These are phyloP conservation scores for Collybiopsis confluens DNA, from an alignment of 768 basidiomycete species.

Conservation along the genomic window DNA sequence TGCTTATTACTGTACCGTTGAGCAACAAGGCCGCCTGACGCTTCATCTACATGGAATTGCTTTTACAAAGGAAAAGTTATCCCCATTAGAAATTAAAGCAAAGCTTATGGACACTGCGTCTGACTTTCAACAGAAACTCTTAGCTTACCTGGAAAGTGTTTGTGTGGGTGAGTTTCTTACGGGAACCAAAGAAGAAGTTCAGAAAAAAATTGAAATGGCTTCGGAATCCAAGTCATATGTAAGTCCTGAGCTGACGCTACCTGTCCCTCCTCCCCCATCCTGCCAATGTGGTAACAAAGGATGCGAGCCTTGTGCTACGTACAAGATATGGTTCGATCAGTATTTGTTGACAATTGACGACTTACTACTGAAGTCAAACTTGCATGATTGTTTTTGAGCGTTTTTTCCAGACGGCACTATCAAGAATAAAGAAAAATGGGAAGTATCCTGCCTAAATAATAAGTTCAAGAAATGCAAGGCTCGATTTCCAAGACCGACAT, in stretches of 20 bases:
- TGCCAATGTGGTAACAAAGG: neutral
- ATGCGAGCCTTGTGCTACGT: constrained; percentile 8
- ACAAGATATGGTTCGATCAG: constrained; percentile 9
- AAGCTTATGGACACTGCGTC: constrained; percentile 16
- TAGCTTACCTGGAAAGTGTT: constrained; percentile 25
- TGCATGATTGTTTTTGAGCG: neutral
- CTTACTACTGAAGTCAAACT: neutral
- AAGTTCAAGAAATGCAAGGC: constrained; percentile 16
- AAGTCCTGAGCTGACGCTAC: constrained; percentile 21
- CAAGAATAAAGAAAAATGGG: neutral
- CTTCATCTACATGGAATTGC: constrained; percentile 33
- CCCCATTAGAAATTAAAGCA: constrained; percentile 31
- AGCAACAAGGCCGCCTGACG: constrained; percentile 18
- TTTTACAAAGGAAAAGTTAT: constrained; percentile 24
- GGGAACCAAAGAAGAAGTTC: constrained; percentile 17
- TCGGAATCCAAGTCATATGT: constrained; percentile 4
- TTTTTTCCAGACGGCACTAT: neutral
- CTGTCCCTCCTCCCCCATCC: constrained; percentile 16
- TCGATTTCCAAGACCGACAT: constrained; percentile 18
- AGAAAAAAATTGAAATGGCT: neutral
- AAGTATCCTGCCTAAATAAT: constrained; percentile 6
- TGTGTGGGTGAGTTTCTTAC: constrained; percentile 28
- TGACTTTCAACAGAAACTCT: constrained; percentile 20
- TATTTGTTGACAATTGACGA: neutral
- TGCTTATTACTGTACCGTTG: constrained; percentile 21